A percentile compares a stretch with the other conserved stretches of the same genome.
These are phyloP conservation scores for Aspergillus haitiensis DNA, from an alignment of 495 filamentous ascomycete genomes.

Conservation along the genomic window DNA sequence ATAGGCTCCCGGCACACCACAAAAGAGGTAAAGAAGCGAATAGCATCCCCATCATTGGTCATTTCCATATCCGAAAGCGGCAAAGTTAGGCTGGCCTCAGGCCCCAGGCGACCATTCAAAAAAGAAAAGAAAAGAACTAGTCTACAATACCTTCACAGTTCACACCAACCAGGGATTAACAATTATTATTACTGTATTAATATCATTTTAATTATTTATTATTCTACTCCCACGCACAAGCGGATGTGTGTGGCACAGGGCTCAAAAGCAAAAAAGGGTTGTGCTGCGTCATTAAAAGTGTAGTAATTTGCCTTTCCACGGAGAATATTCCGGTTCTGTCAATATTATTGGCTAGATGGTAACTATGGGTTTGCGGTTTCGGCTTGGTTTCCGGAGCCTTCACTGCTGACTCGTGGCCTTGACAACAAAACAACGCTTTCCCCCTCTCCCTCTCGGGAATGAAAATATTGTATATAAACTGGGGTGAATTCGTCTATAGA, in stretches of 20 bases:
- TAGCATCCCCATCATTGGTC: conserved; percentile 11
- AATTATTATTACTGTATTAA: not conserved
- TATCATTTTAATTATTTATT: not conserved
- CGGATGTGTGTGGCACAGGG: conserved; percentile 3
- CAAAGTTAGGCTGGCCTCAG: not conserved
- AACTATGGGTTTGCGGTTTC: not conserved
- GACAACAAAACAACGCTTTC: not conserved
- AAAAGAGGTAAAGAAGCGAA: not conserved
- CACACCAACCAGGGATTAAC: not conserved
- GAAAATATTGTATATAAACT: not conserved
- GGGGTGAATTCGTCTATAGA: not conserved
- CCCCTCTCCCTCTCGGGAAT: not conserved
- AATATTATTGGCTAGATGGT: conserved; percentile 1
- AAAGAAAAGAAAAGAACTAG: not conserved
- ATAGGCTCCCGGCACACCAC: not conserved
- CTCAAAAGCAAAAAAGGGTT: not conserved
- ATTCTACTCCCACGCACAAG: not conserved
- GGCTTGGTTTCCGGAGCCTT: conserved; percentile 6
- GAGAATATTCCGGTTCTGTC: conserved; percentile 8
- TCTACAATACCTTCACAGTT: not conserved
- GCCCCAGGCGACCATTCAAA: not conserved
- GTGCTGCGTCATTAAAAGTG: not conserved
- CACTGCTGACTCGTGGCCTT: conserved; percentile 1
- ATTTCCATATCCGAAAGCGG: not conserved
- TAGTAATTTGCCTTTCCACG: not conserved